phyloP scores from a whole-genome alignment of 2,329 filamentous ascomycete species.

The Cercospora zeae-maydis region DNA sequence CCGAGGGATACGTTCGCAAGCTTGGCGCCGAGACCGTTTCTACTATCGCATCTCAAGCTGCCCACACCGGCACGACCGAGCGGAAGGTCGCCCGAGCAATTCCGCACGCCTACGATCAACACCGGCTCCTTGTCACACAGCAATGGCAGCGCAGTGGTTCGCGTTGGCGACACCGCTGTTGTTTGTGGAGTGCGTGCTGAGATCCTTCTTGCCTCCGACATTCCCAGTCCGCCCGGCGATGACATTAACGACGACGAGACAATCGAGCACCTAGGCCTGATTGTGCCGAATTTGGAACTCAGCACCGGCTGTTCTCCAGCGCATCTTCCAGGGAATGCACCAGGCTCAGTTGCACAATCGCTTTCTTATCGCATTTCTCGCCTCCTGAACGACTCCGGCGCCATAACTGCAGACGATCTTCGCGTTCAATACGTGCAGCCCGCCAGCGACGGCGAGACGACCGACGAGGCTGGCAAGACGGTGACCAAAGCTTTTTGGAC shows the following conservation, averaged over 20 bases:
- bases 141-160: slow-evolving; percentile 83
- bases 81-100: slow-evolving; percentile 67
- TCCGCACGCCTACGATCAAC: slow-evolving; percentile 72
- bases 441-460: slow-evolving; percentile 48
- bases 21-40: slow-evolving; percentile 81
- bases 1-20: slow-evolving; percentile 76
- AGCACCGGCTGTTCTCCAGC: slow-evolving; percentile 85
- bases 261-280: slow-evolving; percentile 58
- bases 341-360: slow-evolving; percentile 74
- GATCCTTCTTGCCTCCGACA: slow-evolving; percentile 70
- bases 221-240: slow-evolving; percentile 57
- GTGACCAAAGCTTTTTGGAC: slow-evolving; percentile 86
- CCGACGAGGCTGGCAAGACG: slow-evolving; percentile 37
- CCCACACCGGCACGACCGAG: slow-evolving; percentile 69
- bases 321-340: slow-evolving; percentile 79
- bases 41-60: slow-evolving; percentile 80
- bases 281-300: slow-evolving; percentile 92
- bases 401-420: slow-evolving; percentile 66
- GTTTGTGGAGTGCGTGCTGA: slow-evolving; percentile 90
- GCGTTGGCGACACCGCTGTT: slow-evolving; percentile 86
- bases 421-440: slow-evolving; percentile 57
- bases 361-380: slow-evolving; percentile 76
- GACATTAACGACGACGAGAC: slow-evolving; percentile 28
- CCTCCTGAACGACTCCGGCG: slow-evolving; percentile 66
- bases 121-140: slow-evolving; percentile 81